Evolutionary conservation across 306 rosid genomes (phyloP).

Genomic region (Hippophae gyantsensis): DNA sequence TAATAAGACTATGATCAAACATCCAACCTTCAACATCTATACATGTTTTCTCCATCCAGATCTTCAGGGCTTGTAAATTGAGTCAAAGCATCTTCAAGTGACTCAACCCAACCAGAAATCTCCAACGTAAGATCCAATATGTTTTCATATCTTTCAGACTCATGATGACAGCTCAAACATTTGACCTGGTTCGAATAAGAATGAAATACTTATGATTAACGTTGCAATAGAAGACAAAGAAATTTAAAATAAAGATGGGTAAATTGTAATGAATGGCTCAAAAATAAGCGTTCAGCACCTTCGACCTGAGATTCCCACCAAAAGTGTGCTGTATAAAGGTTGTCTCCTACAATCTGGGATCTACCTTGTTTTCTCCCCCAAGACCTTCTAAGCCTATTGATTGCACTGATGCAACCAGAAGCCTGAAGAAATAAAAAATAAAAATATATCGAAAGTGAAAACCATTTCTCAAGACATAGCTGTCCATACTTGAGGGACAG

Average conservation of each 20-base stretch:
- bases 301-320: conserved; percentile 77
- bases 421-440: conserved; percentile 38
- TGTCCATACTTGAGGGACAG: not conserved
- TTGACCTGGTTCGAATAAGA: conserved; percentile 41
- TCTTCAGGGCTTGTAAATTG: conserved; percentile 81
- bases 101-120: conserved; percentile 82
- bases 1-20: conserved; percentile 7
- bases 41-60: conserved; percentile 89
- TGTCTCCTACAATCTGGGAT: conserved; percentile 70
- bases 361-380: conserved; percentile 77
- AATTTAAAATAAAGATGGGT: not conserved
- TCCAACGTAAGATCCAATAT: conserved; percentile 73
- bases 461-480: not conserved
- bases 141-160: conserved; percentile 72
- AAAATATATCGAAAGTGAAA: not conserved
- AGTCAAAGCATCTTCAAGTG: conserved; percentile 75
- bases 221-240: not conserved
- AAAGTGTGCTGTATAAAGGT: conserved; percentile 80
- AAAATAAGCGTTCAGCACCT: conserved; percentile 29
- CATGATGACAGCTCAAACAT: conserved; percentile 72
- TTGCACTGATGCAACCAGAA: conserved; percentile 81
- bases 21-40: conserved; percentile 78
- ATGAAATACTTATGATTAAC: not conserved
- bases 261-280: not conserved
- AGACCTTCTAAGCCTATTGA: conserved; percentile 75